These are phyloP conservation scores for Trypanosoma scelopori DNA, from an alignment of 208 protist species.

Conservation along the genomic window DNA sequence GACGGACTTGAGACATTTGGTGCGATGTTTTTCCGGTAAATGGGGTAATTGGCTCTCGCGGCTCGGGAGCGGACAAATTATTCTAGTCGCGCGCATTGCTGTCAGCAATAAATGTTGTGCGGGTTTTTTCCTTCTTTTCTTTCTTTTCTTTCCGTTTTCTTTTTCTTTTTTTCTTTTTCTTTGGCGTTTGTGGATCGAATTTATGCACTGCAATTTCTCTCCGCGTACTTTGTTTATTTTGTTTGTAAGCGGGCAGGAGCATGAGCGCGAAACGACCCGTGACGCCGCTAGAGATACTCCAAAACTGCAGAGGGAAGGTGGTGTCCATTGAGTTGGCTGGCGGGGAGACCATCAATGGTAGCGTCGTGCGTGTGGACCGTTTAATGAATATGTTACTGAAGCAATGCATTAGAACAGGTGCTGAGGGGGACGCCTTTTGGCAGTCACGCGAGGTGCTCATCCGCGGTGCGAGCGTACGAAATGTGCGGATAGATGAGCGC, in stretches of 20 bases:
- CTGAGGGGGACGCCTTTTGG: conserved; percentile 70
- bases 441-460: conserved; percentile 65
- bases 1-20: conserved; percentile 35
- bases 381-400: conserved; percentile 87
- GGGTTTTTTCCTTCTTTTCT: conserved; percentile 12
- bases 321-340: conserved; percentile 72
- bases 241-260: neutral
- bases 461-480: conserved; percentile 72
- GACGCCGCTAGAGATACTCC: conserved; percentile 75
- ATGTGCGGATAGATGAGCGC: conserved; percentile 75
- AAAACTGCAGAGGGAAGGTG: conserved; percentile 76
- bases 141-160: conserved; percentile 3
- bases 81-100: conserved; percentile 4
- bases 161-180: neutral
- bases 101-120: neutral
- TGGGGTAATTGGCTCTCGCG: conserved; percentile 41
- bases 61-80: conserved; percentile 31
- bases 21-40: conserved; percentile 56
- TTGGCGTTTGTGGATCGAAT: too few relatives aligned
- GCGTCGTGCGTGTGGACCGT: conserved; percentile 70
- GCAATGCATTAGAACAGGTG: conserved; percentile 63
- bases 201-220: too few relatives aligned
- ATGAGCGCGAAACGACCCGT: conserved; percentile 49
- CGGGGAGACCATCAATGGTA: conserved; percentile 81
- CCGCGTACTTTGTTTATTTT: too few relatives aligned